Evolutionary conservation across 1,139 yeast genomes (phyloP).

Genomic region (Saccharomycopsis phalli): DNA sequence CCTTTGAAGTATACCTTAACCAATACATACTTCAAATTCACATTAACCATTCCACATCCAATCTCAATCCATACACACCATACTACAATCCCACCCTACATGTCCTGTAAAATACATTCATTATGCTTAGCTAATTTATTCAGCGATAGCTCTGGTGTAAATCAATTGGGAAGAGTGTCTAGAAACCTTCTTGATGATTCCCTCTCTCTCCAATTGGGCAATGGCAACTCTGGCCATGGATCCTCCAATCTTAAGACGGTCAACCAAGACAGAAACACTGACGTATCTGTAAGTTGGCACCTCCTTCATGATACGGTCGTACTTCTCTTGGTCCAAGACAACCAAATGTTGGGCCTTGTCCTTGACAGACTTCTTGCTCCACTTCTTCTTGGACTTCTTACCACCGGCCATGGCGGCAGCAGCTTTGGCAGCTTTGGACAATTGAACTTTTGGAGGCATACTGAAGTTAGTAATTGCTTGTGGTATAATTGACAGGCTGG

Average conservation of each 20-base stretch:
- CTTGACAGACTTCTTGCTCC: constrained; percentile 99
- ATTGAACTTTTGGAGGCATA: constrained; percentile 99
- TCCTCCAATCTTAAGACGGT: constrained; percentile 99
- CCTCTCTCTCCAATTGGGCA: constrained; percentile 90
- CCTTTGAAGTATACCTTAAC: no score
- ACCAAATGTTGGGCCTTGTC: constrained; percentile 99
- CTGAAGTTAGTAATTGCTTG: constrained; percentile 7
- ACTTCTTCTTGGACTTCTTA: constrained; percentile 99
- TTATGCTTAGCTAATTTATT: constrained; percentile 27
- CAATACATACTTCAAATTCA: no score
- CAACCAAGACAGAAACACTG: constrained; percentile 96
- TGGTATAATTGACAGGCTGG: no score
- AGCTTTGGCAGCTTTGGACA: constrained; percentile 99
- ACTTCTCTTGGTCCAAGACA: constrained; percentile 94
- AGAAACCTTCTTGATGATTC: constrained; percentile 90
- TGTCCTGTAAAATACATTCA: not conserved
- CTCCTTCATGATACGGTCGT: constrained; percentile 99
- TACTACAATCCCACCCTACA: no score
- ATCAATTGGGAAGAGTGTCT: constrained; percentile 96
- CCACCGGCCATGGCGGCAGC: constrained; percentile 99
- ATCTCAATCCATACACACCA: no score
- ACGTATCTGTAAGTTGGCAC: constrained; percentile 98
- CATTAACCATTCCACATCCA: no score
- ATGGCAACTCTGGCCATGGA: constrained; percentile 98
- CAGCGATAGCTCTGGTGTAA: constrained; percentile 77